Conservation (phyloP, 768 basidiomycete genomes). For the Cantharellus anzutake region DNA sequence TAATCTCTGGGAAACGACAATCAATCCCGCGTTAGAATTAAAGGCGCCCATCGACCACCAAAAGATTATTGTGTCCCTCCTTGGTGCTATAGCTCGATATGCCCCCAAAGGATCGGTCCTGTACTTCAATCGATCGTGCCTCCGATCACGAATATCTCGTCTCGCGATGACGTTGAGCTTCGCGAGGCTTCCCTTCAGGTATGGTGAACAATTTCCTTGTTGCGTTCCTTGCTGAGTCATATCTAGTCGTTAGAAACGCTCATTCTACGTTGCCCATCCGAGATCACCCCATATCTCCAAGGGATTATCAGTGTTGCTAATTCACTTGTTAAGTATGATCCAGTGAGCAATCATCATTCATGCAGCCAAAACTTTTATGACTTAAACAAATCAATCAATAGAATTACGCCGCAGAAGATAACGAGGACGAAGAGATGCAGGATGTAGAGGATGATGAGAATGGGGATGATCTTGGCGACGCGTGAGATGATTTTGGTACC, state of each 20-base stretch:
- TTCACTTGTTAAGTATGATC: conserved; percentile 82
- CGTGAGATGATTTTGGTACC: conserved; percentile 27
- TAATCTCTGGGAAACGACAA: conserved; percentile 35
- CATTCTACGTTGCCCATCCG: conserved; percentile 64
- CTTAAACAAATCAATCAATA: conserved; percentile 11
- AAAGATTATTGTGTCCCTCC: conserved; percentile 56
- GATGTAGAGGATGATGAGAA: conserved; percentile 41
- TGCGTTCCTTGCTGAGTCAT: neutral
- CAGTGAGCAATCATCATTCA: conserved; percentile 30
- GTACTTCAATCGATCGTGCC: conserved; percentile 46
- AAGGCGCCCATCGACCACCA: conserved; percentile 45
- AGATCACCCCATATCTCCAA: conserved; percentile 53
- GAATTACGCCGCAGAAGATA: conserved; percentile 52
- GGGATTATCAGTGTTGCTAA: conserved; percentile 51
- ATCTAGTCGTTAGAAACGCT: conserved; percentile 67
- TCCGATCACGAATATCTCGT: conserved; percentile 45
- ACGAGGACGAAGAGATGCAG: conserved; percentile 41
- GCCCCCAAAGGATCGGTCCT: conserved; percentile 45
- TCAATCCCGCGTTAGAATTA: conserved; percentile 38
- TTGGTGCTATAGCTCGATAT: conserved; percentile 61
- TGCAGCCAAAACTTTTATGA: conserved; percentile 2
- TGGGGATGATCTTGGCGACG: conserved; percentile 64
- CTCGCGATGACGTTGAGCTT: conserved; percentile 66
- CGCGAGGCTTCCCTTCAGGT: conserved; percentile 68
- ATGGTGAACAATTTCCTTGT: conserved; percentile 7